phyloP scores from a whole-genome alignment of 2,329 filamentous ascomycete species.

The Apiospora hydei region DNA sequence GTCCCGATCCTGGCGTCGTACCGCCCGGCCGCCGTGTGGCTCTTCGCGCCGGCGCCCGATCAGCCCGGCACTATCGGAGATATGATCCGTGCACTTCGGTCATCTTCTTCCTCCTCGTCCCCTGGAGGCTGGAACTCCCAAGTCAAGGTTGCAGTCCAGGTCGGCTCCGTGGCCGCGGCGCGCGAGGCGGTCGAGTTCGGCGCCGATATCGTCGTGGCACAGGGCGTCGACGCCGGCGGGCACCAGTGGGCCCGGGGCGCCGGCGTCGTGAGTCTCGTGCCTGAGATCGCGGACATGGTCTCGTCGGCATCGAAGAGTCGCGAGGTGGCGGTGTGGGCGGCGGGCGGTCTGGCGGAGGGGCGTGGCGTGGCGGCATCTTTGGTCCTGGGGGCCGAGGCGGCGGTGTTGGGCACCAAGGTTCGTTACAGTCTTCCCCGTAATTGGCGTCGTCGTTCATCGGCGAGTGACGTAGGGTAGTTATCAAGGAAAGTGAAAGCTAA shows the following conservation, averaged over 20 bases:
- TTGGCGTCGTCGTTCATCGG: background rate
- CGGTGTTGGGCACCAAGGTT: conserved; percentile 68
- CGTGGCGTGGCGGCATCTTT: conserved; percentile 58
- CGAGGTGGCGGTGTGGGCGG: conserved; percentile 49
- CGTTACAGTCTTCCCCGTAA: conserved; percentile 52
- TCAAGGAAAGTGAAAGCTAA: background rate
- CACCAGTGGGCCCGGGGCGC: conserved; percentile 57
- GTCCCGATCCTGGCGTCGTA: conserved; percentile 60
- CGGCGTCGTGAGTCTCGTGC: conserved; percentile 54
- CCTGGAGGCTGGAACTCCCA: conserved; percentile 43
- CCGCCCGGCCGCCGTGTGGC: conserved; percentile 68
- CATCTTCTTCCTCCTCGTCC: background rate
- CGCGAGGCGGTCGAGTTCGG: conserved; percentile 54
- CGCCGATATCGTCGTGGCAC: conserved; percentile 65
- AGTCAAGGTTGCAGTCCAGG: conserved; percentile 62
- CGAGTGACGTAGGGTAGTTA: too few relatives aligned
- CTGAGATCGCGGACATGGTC: conserved; percentile 55
- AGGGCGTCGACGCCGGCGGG: conserved; percentile 61
- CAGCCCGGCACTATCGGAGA: conserved; percentile 32
- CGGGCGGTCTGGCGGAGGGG: conserved; percentile 60
- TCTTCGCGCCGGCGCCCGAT: conserved; percentile 65
- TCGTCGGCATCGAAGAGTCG: conserved; percentile 34
- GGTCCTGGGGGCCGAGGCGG: conserved; percentile 59
- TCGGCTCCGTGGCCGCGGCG: conserved; percentile 66
- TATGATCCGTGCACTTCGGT: conserved; percentile 30